These are phyloP conservation scores for Penicillium longicatenatum DNA, from an alignment of 495 filamentous ascomycete species.

Conservation along the genomic window DNA sequence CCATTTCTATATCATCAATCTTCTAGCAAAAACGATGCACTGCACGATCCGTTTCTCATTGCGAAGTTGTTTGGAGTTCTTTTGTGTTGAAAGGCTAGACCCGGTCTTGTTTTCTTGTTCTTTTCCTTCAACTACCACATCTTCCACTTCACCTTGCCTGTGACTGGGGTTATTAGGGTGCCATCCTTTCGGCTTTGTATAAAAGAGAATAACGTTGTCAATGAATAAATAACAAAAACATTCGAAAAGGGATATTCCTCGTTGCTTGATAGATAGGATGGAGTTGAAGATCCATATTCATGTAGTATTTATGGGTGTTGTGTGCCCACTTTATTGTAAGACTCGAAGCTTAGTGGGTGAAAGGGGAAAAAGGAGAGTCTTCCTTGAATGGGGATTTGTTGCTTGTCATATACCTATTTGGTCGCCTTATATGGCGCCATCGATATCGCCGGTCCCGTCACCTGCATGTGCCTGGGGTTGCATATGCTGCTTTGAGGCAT, in stretches of 20 bases:
- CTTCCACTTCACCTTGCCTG: slow-evolving; percentile 4
- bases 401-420: not conserved
- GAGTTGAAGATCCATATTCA: not conserved
- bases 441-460: slow-evolving; percentile 16
- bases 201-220: slow-evolving; percentile 28
- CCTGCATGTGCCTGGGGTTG: slow-evolving; percentile 1
- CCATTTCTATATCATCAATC: slow-evolving; percentile 13
- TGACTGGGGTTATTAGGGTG: slow-evolving; percentile 25
- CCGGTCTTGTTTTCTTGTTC: slow-evolving; percentile 4
- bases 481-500: not conserved
- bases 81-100: slow-evolving; percentile 23
- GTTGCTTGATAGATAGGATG: not conserved
- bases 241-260: slow-evolving; percentile 15
- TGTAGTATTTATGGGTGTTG: too few relatives aligned
- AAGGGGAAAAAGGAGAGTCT: not conserved
- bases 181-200: slow-evolving; percentile 36
- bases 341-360: not conserved
- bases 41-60: slow-evolving; percentile 19
- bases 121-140: slow-evolving; percentile 7
- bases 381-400: not conserved
- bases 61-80: slow-evolving; percentile 23
- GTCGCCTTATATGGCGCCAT: slow-evolving; percentile 17
- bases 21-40: slow-evolving; percentile 17
- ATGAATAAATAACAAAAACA: slow-evolving; percentile 27
- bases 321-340: too few relatives aligned